Conservation (phyloP, 2,329 filamentous ascomycete genomes). For the Talaromyces verruculosus region DNA sequence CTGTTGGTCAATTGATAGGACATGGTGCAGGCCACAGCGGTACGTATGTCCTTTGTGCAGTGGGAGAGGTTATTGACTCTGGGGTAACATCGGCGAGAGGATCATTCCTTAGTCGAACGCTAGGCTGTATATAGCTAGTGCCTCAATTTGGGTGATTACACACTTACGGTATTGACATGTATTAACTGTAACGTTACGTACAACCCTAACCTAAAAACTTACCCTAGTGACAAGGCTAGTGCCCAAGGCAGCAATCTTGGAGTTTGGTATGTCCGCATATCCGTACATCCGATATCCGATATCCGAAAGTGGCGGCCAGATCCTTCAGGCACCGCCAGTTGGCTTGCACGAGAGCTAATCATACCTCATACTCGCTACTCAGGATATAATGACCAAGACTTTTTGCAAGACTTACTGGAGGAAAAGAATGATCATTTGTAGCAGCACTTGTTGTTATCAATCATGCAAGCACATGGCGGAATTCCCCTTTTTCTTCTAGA, state of each 20-base stretch:
- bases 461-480: neutral
- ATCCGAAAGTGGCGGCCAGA: neutral
- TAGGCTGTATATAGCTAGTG: neutral
- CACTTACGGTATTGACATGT: neutral
- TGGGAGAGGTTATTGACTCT: constrained; percentile 1
- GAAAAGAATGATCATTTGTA: too few species aligned
- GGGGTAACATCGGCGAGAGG: constrained; percentile 15
- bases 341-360: neutral
- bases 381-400: neutral
- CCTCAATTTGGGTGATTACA: neutral
- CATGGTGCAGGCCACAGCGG: neutral
- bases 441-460: too few species aligned
- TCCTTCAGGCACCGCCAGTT: neutral
- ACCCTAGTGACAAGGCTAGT: neutral
- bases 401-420: too few species aligned
- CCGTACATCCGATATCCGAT: neutral
- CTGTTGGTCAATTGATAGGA: neutral
- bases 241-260: neutral
- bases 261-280: neutral
- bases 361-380: neutral
- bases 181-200: neutral
- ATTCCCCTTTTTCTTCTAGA: neutral
- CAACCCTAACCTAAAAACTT: neutral
- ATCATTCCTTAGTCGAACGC: neutral
- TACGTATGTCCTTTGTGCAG: neutral